Evolutionary conservation across 345 rosid genomes (phyloP), one percentile per base, ranked within the genome.

Genomic region (Syzygium oleosum): DNA sequence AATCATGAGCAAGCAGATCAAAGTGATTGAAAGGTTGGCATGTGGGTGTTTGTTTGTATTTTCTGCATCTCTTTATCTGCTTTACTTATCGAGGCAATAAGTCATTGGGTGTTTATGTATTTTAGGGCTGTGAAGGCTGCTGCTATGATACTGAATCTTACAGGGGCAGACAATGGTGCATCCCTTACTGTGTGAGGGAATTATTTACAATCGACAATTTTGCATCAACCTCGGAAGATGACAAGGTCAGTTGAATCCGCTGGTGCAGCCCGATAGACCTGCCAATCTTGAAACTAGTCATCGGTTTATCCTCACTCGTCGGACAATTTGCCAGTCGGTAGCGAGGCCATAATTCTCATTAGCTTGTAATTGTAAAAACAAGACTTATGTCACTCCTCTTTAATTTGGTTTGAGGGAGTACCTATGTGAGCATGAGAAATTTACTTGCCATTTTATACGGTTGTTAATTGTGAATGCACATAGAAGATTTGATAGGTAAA

Each of bases 121-220:
- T 65, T 51, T 51, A 97, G 99, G 99, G 97, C 98, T 85, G 84
- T 86, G 90, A 97, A 95, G 94, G 99, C 99, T 86, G 97, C 98
- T 22, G 93, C 95, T 6, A 91, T 94, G 96, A 95, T 97, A 86
- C 92, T 96, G 84, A 97, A 96, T 92, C 96, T 97, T 85, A 91
- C 98, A 5, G 95, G 91, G 5, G 97, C 98, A 29, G 99, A 97
- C 90, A 97, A 96, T 88, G 99, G 99, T 29, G 94, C 97, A 38
- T 96, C 99, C 54, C 98, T 97, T n/a, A 96, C 98, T 0, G 96
- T 95, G 87, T 95, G 87, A 95, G 52, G 54, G 38, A 19, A 59
- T 34, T 59, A 85, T 73, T 19, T 19, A 38, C 80, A 12, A 19
- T 19, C 80, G 0, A 73, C 49, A 73, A 73, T 34, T 73, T 73